Percentiles rank a stretch among this genome's conserved stretches.
These are phyloP conservation scores for Plasmodium gonderi DNA, from an alignment of 169 alveolate species.

Conservation along the genomic window DNA sequence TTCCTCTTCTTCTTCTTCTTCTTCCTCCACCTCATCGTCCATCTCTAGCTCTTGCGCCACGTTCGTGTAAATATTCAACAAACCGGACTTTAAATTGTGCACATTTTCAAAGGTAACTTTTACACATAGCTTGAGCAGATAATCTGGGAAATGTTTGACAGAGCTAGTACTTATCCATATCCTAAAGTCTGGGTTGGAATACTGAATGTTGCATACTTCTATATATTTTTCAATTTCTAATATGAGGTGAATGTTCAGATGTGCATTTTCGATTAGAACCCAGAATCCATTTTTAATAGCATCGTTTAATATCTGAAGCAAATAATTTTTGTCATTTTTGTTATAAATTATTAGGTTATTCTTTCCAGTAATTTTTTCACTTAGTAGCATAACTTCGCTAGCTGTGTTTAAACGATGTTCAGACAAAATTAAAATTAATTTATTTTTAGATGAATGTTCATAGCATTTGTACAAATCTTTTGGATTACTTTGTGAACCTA, in stretches of 20 bases:
- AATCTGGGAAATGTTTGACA: slow-evolving; percentile 50
- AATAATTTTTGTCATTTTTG: slow-evolving; percentile 38
- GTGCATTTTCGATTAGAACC: slow-evolving; percentile 73
- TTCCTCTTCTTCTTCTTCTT: neutral
- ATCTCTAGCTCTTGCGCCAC: slow-evolving; percentile 12
- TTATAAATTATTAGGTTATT: slow-evolving; percentile 64
- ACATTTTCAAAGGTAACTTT: slow-evolving; percentile 68
- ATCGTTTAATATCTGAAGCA: slow-evolving; percentile 63
- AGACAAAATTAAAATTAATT: slow-evolving; percentile 38
- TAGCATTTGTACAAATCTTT: slow-evolving; percentile 73
- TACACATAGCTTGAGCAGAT: slow-evolving; percentile 58
- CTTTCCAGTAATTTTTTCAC: slow-evolving; percentile 70
- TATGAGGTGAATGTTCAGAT: slow-evolving; percentile 55
- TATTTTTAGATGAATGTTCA: slow-evolving; percentile 68
- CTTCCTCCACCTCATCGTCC: neutral
- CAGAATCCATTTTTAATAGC: slow-evolving; percentile 74
- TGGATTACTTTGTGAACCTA: slow-evolving; percentile 31
- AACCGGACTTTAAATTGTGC: slow-evolving; percentile 45
- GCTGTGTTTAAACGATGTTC: slow-evolving; percentile 63
- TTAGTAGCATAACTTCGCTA: slow-evolving; percentile 57
- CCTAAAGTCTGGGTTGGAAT: slow-evolving; percentile 74
- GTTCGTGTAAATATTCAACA: slow-evolving; percentile 40
- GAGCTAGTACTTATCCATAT: slow-evolving; percentile 72
- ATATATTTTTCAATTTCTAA: slow-evolving; percentile 72
- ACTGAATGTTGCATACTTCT: slow-evolving; percentile 59